Base-by-base conservation (phyloP, 306 rosid species). In the Dryas octopetala region DNA sequence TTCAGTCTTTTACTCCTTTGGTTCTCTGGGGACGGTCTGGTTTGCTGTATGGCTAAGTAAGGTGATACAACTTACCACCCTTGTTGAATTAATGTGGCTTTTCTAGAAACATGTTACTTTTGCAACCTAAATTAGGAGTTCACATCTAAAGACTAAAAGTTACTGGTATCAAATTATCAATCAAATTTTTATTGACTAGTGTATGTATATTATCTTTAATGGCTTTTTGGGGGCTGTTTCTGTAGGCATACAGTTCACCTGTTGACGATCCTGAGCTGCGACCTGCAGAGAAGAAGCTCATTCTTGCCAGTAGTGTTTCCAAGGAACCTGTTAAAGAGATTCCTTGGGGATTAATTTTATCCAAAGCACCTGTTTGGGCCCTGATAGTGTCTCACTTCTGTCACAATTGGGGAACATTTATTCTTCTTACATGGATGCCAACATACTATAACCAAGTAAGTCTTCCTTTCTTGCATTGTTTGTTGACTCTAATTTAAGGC, bases 341-440 rank as follows among this genome's bases (percentile, higher is more conserved):
- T 83, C 99, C 98, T 14, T 96, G 99, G 99, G 69, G 88, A 76
- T 72, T 85, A 67, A 92, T 96, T 77, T 85, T 96, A 89, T 96
- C 99, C 23, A 96, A 96, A 77, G 49, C 93, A 64, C 99, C 99
- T 17, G 98, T 96, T 10, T 96, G 99, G 98, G 99, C 99, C 48
- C 83, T 96, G 26, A 96, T 96, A 71, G 92, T 88, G 65, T 96
- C 80, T 79, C 99, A 96, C 82, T 96, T 96, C 82, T 96, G 98
- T 82, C 99, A 96, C 86, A 96, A 96, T 75, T 96, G 99, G 99
- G 99, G 99, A 69, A 96, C 99, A 65, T 96, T 96, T 80, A 96
- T 96, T 85, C 99, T 96, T 83, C 89, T 96, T 64, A 96, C 99
- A 41, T 96, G 98, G 99, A 96, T 96, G 99, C 99, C 99, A 66